phyloP scores from a whole-genome alignment of 116 monocot species.

The Papilionanthe hybrid region DNA sequence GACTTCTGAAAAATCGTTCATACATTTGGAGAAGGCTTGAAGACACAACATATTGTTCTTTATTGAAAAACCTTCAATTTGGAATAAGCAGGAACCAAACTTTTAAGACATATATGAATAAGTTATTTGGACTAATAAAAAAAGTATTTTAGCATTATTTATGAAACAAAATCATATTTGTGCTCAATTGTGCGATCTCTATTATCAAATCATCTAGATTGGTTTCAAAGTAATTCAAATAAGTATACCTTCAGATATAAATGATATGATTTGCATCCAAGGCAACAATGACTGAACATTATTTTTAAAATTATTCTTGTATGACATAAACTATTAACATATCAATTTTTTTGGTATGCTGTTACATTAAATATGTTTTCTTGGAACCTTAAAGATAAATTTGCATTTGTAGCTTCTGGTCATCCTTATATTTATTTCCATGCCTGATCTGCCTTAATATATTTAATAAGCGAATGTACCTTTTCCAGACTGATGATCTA shows the following conservation, averaged over 20 bases:
- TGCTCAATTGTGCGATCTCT: not conserved
- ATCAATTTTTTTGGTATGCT: not conserved
- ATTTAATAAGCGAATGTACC: not conserved
- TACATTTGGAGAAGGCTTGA: not conserved
- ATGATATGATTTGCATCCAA: not conserved
- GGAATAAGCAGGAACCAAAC: not conserved
- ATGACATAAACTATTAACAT: not conserved
- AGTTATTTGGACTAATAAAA: not conserved
- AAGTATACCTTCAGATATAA: not conserved
- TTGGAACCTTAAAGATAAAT: not conserved
- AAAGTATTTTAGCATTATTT: not conserved
- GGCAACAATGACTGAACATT: not conserved
- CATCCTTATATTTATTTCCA: not conserved
- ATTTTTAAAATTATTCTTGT: not conserved
- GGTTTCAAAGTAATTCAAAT: not conserved
- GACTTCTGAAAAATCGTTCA: not conserved
- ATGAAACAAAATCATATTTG: not conserved
- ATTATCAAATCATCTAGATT: not conserved
- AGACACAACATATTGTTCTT: not conserved
- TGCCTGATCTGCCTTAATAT: not conserved
- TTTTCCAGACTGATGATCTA: constrained; percentile 83
- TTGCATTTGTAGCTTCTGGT: not conserved
- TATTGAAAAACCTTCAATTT: not conserved
- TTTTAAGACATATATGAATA: not conserved
- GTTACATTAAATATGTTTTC: not conserved